Conservation (phyloP, 176 grass and related monocot genomes). For the Musa troglodytarum region DNA sequence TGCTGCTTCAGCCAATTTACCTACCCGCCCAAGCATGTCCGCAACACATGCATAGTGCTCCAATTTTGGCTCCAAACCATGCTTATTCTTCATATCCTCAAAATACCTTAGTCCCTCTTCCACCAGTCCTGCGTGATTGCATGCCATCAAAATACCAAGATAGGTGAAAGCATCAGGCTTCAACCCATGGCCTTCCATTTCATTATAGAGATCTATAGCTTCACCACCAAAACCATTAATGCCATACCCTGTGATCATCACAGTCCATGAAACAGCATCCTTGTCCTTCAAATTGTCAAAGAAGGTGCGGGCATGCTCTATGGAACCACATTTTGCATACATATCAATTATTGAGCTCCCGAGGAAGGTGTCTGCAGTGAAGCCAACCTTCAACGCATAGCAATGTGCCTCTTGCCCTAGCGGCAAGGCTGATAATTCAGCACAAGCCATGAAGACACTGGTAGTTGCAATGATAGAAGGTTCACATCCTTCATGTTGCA, state of each 20-base stretch:
- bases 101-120: slow-evolving; percentile 40
- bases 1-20: slow-evolving; percentile 31
- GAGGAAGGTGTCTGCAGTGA: slow-evolving; percentile 30
- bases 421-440: slow-evolving; percentile 34
- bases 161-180: slow-evolving; percentile 46
- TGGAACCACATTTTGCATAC: slow-evolving; percentile 54
- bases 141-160: slow-evolving; percentile 54
- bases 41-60: slow-evolving; percentile 40
- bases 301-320: slow-evolving; percentile 41
- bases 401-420: slow-evolving; percentile 54
- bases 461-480: slow-evolving; percentile 33
- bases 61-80: slow-evolving; percentile 27
- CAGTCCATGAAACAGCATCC: slow-evolving; percentile 47
- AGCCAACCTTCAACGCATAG: slow-evolving; percentile 30
- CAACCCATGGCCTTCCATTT: slow-evolving; percentile 32
- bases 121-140: slow-evolving; percentile 43
- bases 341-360: slow-evolving; percentile 51
- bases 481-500: slow-evolving; percentile 21
- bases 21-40: slow-evolving; percentile 48
- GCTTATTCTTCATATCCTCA: slow-evolving; percentile 38
- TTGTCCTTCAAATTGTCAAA: slow-evolving; percentile 32
- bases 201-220: slow-evolving; percentile 30
- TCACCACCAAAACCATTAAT: slow-evolving; percentile 44
- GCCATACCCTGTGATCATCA: slow-evolving; percentile 46
- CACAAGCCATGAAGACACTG: slow-evolving; percentile 45